These are phyloP conservation scores for Candida ulmi DNA, from an alignment of 805 yeast genomes.

Conservation along the genomic window DNA sequence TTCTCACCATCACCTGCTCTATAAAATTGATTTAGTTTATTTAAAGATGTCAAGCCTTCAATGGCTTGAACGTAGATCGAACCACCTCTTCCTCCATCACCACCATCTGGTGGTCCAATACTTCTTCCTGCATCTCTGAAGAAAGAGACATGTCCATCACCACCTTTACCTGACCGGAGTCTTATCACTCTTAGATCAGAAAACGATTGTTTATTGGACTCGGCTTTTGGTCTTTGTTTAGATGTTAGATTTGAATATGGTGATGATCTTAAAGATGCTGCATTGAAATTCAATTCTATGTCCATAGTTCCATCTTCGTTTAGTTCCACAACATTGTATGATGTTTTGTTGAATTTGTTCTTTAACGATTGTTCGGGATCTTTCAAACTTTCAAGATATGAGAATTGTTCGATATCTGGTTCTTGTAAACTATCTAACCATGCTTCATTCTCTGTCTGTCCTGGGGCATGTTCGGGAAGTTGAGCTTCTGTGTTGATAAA, in stretches of 20 bases:
- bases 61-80: constrained; percentile 78
- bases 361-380: neutral
- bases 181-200: constrained; percentile 66
- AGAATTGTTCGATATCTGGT: neutral
- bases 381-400: constrained; percentile 1
- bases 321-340: constrained; percentile 1
- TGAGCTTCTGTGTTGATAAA: neutral
- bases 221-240: constrained; percentile 38
- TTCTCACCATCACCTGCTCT: constrained; percentile 64
- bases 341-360: neutral
- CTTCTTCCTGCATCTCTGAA: constrained; percentile 80
- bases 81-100: constrained; percentile 97
- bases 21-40: constrained; percentile 61
- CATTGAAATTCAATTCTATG: constrained; percentile 1
- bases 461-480: constrained; percentile 35
- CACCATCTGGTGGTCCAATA: constrained; percentile 97
- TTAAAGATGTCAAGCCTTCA: constrained; percentile 63
- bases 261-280: constrained; percentile 22
- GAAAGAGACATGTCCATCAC: constrained; percentile 83
- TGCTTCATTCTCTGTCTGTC: constrained; percentile 34
- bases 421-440: constrained; percentile 29
- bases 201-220: constrained; percentile 33
- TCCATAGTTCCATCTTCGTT: constrained; percentile 2
- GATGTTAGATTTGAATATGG: constrained; percentile 31
- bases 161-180: constrained; percentile 77